These are phyloP conservation scores for Hygrocybe coccinea DNA, from an alignment of 768 basidiomycete species.

Conservation along the genomic window DNA sequence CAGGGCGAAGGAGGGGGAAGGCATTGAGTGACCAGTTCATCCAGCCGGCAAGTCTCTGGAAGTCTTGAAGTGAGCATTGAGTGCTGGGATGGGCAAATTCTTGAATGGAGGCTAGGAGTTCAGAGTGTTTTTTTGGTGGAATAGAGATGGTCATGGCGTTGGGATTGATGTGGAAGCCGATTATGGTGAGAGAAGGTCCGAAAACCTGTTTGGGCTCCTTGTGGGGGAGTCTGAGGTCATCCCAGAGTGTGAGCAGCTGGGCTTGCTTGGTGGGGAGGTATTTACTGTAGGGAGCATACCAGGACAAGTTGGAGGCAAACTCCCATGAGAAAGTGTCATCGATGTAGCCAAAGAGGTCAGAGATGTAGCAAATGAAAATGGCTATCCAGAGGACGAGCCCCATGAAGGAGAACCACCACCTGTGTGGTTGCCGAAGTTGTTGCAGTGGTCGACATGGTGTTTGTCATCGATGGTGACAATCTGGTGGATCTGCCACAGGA, in stretches of 20 bases:
- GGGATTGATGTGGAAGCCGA: conserved; percentile 38
- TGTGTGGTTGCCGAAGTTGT: conserved; percentile 9
- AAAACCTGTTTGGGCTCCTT: conserved; percentile 36
- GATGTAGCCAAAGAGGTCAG: too few species aligned
- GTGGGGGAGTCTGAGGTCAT: conserved; percentile 37
- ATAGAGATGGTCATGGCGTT: conserved; percentile 28
- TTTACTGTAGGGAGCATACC: conserved; percentile 22
- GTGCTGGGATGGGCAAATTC: neutral
- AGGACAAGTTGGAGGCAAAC: too few species aligned
- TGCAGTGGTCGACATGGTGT: conserved; percentile 8
- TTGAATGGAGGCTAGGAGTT: conserved; percentile 9
- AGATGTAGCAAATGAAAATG: too few species aligned
- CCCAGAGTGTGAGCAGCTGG: conserved; percentile 35
- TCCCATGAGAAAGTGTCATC: too few species aligned
- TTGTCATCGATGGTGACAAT: conserved; percentile 11
- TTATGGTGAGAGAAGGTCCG: conserved; percentile 29
- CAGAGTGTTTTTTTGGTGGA: neutral
- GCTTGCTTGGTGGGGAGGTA: conserved; percentile 30
- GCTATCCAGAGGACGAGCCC: too few species aligned
- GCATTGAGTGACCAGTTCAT: too few species aligned
- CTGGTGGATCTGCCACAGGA: conserved; percentile 29
- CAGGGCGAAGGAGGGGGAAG: conserved; percentile 26
- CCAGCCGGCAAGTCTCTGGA: conserved; percentile 31
- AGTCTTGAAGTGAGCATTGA: conserved; percentile 19
- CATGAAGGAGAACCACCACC: conserved; percentile 17